Evolutionary conservation across 225 moss, liverwort and hornwort species (phyloP).

Genomic region (Marchantia paleacea): DNA sequence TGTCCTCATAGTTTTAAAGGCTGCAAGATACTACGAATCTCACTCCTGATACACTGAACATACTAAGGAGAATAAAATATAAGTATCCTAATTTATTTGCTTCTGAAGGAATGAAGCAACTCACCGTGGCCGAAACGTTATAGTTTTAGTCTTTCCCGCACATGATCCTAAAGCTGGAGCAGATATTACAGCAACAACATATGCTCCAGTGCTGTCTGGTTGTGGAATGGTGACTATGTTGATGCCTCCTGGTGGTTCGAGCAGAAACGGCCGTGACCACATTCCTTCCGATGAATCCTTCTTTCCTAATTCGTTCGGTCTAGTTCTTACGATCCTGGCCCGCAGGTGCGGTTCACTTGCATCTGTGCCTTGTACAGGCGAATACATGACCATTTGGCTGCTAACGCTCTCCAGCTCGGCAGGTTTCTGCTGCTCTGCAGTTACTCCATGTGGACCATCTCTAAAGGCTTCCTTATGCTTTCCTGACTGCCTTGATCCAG

Average conservation of each 20-base stretch:
- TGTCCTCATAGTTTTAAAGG: neutral
- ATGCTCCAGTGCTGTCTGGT: conserved; percentile 71
- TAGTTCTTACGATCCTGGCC: conserved; percentile 55
- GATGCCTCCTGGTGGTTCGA: conserved; percentile 74
- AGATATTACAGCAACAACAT: conserved; percentile 75
- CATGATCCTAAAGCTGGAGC: conserved; percentile 83
- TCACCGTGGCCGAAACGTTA: conserved; percentile 91
- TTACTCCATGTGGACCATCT: conserved; percentile 29
- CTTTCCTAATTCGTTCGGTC: conserved; percentile 37
- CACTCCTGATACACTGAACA: neutral
- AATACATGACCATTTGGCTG: conserved; percentile 61
- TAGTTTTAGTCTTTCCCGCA: conserved; percentile 83
- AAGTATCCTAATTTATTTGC: neutral
- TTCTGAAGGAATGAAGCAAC: neutral
- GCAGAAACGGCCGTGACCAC: conserved; percentile 83
- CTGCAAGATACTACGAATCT: neutral
- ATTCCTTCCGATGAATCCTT: conserved; percentile 36
- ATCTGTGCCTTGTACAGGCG: conserved; percentile 82
- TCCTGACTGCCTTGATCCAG: conserved; percentile 6
- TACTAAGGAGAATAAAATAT: neutral
- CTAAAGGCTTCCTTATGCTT: conserved; percentile 24
- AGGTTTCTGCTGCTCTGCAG: conserved; percentile 32
- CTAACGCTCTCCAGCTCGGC: conserved; percentile 27
- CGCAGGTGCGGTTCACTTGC: conserved; percentile 76
- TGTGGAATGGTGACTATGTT: conserved; percentile 72